Base-by-base conservation (phyloP, 352 stramenopile species). In the Phytophthora pistaciae region DNA sequence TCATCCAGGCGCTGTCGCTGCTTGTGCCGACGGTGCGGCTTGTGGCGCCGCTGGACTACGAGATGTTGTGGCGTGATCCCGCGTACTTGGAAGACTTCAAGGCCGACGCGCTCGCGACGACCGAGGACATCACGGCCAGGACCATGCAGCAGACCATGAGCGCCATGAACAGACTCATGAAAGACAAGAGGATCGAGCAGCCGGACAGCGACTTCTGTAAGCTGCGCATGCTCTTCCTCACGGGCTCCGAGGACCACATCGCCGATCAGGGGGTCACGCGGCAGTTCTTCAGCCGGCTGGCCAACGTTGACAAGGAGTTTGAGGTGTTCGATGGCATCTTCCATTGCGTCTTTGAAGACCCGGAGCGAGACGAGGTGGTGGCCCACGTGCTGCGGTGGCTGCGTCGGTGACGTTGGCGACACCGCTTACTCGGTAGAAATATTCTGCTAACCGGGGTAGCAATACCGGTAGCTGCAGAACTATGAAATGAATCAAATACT, bases 281-380 rank as follows among this genome's bases (percentile, higher is more conserved):
- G 9, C 40, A 65, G 27, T 89, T 89, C 29, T 80, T 74, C 54
- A 36, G 78, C 23, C 68, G 60, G 9, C 46, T 86, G 44, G 69
- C 54, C 13, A 81, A 74, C 59, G 70, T 55, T n/a, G 75, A 87
- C 71, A 89, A 85, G 60, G 53, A 84, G 54, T 76, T 84, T 48
- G 82, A 81, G 38, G 70, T 80, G 50, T 89, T 85, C 56, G 69
- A 80, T 6, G 82, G 77, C 10, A 60, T 84, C 3, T 87, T 72
- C 64, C 79, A 89, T 55, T 79, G 65, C 52, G 57, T 89, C 6
- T 87, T 83, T 60, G 72, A 87, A 50, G 82, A 89, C 46, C 76
- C 77, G 0, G 77, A 85, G 67, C 60, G 70, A 18, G 64, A 77
- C 8, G 70, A 72, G 38, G 64, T 77, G 21, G 42, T 77, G n/a